These are phyloP conservation scores for Diversispora epigaea DNA, from an alignment of 192 early-diverging fungal genomes.

Conservation along the genomic window DNA sequence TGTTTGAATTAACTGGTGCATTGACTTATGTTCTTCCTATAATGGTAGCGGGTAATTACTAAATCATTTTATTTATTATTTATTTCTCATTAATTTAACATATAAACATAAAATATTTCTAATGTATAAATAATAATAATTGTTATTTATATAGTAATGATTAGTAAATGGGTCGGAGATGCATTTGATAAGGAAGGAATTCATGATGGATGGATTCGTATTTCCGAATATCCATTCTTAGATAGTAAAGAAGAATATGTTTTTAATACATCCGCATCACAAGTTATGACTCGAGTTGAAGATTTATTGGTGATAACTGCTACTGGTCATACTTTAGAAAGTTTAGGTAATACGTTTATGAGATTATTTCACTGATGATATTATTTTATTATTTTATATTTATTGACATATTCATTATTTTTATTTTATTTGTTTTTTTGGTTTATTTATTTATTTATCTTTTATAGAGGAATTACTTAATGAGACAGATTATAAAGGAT, in stretches of 20 bases:
- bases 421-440: neutral
- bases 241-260: conserved; percentile 60
- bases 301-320: conserved; percentile 57
- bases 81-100: neutral
- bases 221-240: conserved; percentile 69
- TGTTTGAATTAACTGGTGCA: conserved; percentile 98
- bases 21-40: conserved; percentile 93
- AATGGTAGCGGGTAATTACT: conserved; percentile 66
- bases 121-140: too few relatives aligned
- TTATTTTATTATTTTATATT: neutral
- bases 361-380: conserved; percentile 9
- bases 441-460: too few relatives aligned
- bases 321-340: conserved; percentile 45
- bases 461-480: conserved; percentile 41
- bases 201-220: conserved; percentile 49
- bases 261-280: conserved; percentile 51
- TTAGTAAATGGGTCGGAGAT: conserved; percentile 77
- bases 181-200: conserved; percentile 74
- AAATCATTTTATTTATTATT: conserved; percentile 1
- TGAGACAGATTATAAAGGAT: conserved; percentile 67
- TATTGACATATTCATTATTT: neutral
- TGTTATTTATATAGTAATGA: conserved; percentile 57
- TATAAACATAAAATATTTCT: neutral
- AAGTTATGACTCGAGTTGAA: conserved; percentile 63
- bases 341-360: conserved; percentile 32